phyloP scores from a whole-genome alignment of 345 rosid genomes.

The Iberis pinnata region DNA sequence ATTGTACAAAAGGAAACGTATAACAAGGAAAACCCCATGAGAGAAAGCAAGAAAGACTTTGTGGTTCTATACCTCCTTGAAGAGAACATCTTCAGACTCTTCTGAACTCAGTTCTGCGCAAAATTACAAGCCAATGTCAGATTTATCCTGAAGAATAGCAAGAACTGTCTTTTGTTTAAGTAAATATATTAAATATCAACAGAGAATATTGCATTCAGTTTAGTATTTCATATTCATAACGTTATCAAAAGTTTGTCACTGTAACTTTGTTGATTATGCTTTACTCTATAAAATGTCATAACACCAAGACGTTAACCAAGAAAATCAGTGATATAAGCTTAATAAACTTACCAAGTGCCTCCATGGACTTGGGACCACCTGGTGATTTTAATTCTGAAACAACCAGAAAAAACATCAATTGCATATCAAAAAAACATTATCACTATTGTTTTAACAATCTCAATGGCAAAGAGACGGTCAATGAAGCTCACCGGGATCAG shows the following conservation, averaged over 20 bases:
- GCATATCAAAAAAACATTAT: constrained; percentile 3
- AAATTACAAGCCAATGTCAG: constrained; percentile 1
- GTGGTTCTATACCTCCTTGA: constrained; percentile 66
- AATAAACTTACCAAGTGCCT: constrained; percentile 72
- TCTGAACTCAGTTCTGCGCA: constrained; percentile 80
- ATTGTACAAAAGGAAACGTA: neutral
- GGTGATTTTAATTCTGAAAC: constrained; percentile 74
- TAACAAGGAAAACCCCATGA: constrained; percentile 5
- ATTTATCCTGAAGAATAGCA: neutral
- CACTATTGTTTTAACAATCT: constrained; percentile 1
- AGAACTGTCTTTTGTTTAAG: constrained; percentile 1
- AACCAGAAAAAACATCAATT: constrained; percentile 6
- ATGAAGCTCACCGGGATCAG: constrained; percentile 52
- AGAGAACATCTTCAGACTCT: constrained; percentile 97
- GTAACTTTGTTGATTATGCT: constrained; percentile 5
- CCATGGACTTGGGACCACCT: constrained; percentile 68
- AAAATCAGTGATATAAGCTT: constrained; percentile 4
- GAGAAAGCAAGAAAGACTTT: constrained; percentile 9
- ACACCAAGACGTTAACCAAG: constrained; percentile 4
- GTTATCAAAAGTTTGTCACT: neutral
- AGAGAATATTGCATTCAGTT: neutral
- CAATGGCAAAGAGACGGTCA: constrained; percentile 1
- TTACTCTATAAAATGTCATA: constrained; percentile 9
- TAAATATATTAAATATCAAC: constrained; percentile 3
- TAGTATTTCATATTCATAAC: neutral